Conservation (phyloP, 306 rosid species). For the Rosa persica region DNA sequence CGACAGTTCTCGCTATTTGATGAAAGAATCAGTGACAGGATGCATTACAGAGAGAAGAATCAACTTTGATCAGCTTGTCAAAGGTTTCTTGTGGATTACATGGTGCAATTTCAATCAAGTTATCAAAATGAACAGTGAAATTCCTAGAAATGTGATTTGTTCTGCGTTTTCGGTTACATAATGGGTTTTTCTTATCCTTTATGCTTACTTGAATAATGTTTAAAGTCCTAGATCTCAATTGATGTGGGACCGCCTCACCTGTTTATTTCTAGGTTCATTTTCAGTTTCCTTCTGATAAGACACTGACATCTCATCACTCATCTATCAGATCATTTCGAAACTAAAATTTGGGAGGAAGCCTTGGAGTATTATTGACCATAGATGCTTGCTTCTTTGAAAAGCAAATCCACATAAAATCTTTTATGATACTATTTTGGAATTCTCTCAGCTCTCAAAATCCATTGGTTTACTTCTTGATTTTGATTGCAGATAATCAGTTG, state of each 20-base stretch:
- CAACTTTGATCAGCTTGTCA: background rate
- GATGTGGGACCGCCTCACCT: background rate
- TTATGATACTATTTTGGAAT: background rate
- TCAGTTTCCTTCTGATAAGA: background rate
- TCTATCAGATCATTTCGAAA: background rate
- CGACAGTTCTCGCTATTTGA: constrained; percentile 18
- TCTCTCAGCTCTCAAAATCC: background rate
- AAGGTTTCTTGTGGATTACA: background rate
- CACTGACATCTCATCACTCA: background rate
- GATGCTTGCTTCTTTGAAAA: background rate
- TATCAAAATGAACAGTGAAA: background rate
- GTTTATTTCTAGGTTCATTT: background rate
- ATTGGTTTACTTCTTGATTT: constrained; percentile 11
- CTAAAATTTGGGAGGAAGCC: background rate
- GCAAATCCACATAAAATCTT: constrained; percentile 3
- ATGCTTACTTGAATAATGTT: background rate
- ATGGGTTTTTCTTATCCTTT: background rate
- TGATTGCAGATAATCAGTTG: constrained; percentile 9
- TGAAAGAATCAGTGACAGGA: constrained; percentile 18
- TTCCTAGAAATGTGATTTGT: background rate
- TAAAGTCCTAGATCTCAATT: background rate
- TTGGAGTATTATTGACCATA: background rate
- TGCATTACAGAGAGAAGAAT: constrained; percentile 14
- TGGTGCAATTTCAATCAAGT: constrained; percentile 8
- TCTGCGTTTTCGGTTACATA: background rate